Conservation (phyloP, 1,139 yeast species). For the Kodamaea sp. region DNA sequence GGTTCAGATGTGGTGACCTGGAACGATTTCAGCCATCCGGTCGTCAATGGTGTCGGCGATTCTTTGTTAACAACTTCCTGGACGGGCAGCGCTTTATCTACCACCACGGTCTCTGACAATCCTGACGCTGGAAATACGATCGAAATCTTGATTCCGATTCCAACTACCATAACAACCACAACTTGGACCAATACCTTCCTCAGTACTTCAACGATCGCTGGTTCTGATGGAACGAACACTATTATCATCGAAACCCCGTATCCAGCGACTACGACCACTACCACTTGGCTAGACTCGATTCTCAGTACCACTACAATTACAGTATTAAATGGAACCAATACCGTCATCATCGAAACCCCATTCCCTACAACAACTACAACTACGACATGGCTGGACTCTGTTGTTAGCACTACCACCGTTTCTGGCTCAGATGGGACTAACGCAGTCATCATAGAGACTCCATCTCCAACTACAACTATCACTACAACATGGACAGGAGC, state of each 20-base stretch:
- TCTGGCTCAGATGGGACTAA: constrained; percentile 16
- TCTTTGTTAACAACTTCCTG: no score
- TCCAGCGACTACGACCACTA: constrained; percentile 13
- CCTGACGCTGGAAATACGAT: no score
- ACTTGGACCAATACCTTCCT: constrained; percentile 11
- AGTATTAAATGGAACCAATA: constrained; percentile 12
- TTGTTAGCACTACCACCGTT: constrained; percentile 9
- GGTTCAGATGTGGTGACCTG: no score
- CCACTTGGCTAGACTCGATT: constrained; percentile 12
- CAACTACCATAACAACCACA: constrained; percentile 12
- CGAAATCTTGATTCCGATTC: constrained; percentile 15
- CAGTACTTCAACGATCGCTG: constrained; percentile 8
- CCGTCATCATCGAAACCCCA: constrained; percentile 21
- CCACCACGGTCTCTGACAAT: no score
- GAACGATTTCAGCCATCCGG: no score
- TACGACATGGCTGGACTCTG: constrained; percentile 1
- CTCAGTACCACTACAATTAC: constrained; percentile 8
- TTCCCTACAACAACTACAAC: constrained; percentile 4
- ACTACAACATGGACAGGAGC: constrained; percentile 12
- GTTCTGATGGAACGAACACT: constrained; percentile 14
- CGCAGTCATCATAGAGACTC: constrained; percentile 20
- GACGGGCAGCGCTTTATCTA: no score
- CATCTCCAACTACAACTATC: constrained; percentile 17
- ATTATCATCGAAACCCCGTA: constrained; percentile 15
- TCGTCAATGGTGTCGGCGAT: no score